Conservation (phyloP, 768 basidiomycete species). For the Boletus pseudo-olivaceus region DNA sequence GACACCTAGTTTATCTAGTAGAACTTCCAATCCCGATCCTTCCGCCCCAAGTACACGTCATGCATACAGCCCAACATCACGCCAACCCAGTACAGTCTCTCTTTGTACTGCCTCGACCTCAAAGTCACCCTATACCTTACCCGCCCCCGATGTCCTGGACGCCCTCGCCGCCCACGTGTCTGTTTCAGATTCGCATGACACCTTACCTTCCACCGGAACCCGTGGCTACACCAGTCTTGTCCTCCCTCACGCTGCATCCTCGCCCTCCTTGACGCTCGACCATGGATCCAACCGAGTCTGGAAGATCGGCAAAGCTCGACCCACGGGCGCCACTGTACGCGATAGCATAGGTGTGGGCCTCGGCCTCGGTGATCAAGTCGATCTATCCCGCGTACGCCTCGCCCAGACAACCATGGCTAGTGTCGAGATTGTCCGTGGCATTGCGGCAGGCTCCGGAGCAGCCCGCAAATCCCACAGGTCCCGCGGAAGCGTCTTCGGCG, state of each 20-base stretch:
- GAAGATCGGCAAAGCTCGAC: slow-evolving; percentile 20
- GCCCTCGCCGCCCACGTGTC: slow-evolving; percentile 32
- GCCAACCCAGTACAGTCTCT: slow-evolving; percentile 12
- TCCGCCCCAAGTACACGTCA: slow-evolving; percentile 9
- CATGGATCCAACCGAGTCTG: slow-evolving; percentile 20
- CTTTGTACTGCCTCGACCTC: slow-evolving; percentile 21
- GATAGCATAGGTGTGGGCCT: slow-evolving; percentile 26
- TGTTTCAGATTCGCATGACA: slow-evolving; percentile 21
- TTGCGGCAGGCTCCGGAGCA: slow-evolving; percentile 28
- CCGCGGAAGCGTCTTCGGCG: slow-evolving; percentile 24
- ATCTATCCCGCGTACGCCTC: slow-evolving; percentile 71
- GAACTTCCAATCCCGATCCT: not conserved
- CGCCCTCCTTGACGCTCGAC: slow-evolving; percentile 16
- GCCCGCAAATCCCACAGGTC: slow-evolving; percentile 17
- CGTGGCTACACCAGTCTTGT: slow-evolving; percentile 54
- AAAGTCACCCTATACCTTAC: slow-evolving; percentile 30
- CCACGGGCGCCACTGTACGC: slow-evolving; percentile 13
- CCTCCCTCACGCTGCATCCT: slow-evolving; percentile 40
- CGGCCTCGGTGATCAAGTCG: slow-evolving; percentile 49
- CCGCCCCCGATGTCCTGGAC: slow-evolving; percentile 30
- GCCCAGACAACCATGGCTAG: slow-evolving; percentile 90
- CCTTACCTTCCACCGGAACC: slow-evolving; percentile 47
- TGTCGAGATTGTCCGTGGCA: slow-evolving; percentile 69
- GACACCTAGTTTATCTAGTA: not conserved
- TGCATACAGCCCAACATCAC: slow-evolving; percentile 14